Conservation (phyloP, 805 yeast species). For the Yueomyces sinensis region DNA sequence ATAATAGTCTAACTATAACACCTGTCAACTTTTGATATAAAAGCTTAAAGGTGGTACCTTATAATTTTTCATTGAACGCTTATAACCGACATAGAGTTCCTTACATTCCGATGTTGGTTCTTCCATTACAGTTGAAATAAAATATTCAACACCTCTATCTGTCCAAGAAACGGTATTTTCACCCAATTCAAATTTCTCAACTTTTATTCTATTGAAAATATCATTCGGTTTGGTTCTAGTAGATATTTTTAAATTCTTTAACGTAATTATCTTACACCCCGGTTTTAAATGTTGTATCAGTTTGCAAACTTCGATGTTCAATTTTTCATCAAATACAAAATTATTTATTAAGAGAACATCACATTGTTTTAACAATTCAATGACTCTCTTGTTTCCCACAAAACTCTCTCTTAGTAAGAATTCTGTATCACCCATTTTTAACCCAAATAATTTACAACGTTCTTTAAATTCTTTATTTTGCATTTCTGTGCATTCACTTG, state of each 20-base stretch:
- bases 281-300: constrained; percentile 50
- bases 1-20: no score
- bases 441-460: constrained; percentile 51
- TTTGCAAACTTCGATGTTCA: constrained; percentile 55
- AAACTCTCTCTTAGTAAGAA: constrained; percentile 61
- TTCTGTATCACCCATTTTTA: constrained; percentile 40
- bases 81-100: background rate
- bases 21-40: no score
- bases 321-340: constrained; percentile 64
- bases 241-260: constrained; percentile 65
- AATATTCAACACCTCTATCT: constrained; percentile 59
- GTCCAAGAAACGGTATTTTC: constrained; percentile 84
- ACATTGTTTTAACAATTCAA: constrained; percentile 39
- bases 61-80: no score
- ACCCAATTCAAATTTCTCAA: constrained; percentile 51
- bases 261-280: constrained; percentile 68
- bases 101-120: background rate
- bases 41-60: no score
- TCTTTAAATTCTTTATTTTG: constrained; percentile 48
- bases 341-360: constrained; percentile 73
- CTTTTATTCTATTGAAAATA: constrained; percentile 51
- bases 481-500: constrained; percentile 49
- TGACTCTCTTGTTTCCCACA: constrained; percentile 47
- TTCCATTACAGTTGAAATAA: constrained; percentile 33
- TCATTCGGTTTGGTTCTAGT: constrained; percentile 10